Percentiles rank a stretch among this genome's conserved stretches.
Evolutionary conservation across 2,329 filamentous ascomycete species (phyloP).

Genomic region (Penicillium sp.): DNA sequence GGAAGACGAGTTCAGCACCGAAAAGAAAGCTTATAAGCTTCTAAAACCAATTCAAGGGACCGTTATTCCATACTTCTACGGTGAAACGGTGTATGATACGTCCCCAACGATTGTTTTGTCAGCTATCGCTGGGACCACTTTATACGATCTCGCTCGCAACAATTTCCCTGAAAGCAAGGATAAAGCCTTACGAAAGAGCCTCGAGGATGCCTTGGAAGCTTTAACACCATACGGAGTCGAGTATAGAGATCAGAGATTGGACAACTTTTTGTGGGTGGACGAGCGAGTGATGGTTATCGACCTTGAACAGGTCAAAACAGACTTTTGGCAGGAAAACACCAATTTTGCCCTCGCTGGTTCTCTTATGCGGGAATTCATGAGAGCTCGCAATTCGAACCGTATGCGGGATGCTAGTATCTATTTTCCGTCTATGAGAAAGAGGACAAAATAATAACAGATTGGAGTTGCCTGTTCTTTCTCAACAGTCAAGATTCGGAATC

Average conservation of each 20-base stretch:
- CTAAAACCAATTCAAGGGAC: slow-evolving; percentile 3
- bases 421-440: neutral
- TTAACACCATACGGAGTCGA: slow-evolving; percentile 1
- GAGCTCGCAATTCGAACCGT: neutral
- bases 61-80: slow-evolving; percentile 2
- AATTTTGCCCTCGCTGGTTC: slow-evolving; percentile 1
- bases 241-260: slow-evolving; percentile 2
- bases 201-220: slow-evolving; percentile 1
- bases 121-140: neutral
- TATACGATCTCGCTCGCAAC: neutral
- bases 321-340: slow-evolving; percentile 1
- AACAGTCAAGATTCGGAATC: neutral
- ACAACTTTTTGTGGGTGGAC: slow-evolving; percentile 2
- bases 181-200: neutral
- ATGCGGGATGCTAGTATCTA: neutral
- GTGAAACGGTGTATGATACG: slow-evolving; percentile 1
- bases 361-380: slow-evolving; percentile 1
- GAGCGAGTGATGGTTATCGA: slow-evolving; percentile 2
- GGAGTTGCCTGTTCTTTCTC: neutral
- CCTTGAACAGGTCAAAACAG: slow-evolving; percentile 3
- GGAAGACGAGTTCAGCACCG: slow-evolving; percentile 2
- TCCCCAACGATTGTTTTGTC: slow-evolving; percentile 1
- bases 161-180: slow-evolving; percentile 3
- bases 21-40: slow-evolving; percentile 1
- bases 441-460: neutral